phyloP scores from a whole-genome alignment of 192 early-diverging fungal genomes.

The Coemansia sp. region DNA sequence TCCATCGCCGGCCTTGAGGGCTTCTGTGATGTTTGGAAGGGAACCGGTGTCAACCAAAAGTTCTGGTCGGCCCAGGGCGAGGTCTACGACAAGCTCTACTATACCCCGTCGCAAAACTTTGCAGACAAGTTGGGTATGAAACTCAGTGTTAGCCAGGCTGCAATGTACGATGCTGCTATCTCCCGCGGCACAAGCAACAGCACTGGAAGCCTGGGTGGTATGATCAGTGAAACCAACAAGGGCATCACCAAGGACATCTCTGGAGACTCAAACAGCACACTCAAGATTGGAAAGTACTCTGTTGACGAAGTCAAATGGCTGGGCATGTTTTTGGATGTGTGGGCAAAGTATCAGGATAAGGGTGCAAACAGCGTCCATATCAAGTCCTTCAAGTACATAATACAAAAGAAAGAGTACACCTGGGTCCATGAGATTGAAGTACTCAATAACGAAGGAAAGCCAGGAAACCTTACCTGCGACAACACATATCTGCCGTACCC shows the following conservation, averaged over 20 bases:
- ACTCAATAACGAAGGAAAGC: not conserved
- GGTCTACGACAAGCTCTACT: slow-evolving; percentile 18
- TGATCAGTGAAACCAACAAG: slow-evolving; percentile 11
- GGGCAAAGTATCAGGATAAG: slow-evolving; percentile 2
- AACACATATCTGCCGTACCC: not conserved
- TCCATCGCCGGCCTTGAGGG: slow-evolving; percentile 26
- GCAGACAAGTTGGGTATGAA: slow-evolving; percentile 16
- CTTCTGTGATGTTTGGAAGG: slow-evolving; percentile 47
- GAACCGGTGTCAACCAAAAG: slow-evolving; percentile 10
- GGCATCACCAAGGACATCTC: slow-evolving; percentile 5
- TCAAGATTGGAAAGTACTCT: not conserved
- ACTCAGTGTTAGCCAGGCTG: slow-evolving; percentile 14
- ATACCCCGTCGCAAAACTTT: slow-evolving; percentile 11
- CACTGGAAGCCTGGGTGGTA: slow-evolving; percentile 11
- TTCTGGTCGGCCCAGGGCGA: slow-evolving; percentile 37
- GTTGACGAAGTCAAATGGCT: slow-evolving; percentile 29
- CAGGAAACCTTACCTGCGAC: slow-evolving; percentile 2
- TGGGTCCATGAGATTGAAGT: slow-evolving; percentile 1
- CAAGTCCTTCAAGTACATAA: slow-evolving; percentile 5
- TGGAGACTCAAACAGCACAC: slow-evolving; percentile 5
- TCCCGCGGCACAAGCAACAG: slow-evolving; percentile 14
- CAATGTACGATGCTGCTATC: slow-evolving; percentile 46
- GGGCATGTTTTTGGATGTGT: slow-evolving; percentile 18
- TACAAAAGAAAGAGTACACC: slow-evolving; percentile 2
- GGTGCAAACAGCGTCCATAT: not conserved